Evolutionary conservation across 139 green algal species (phyloP), one percentile per base, ranked within the genome.

Genomic region (Tetraselmis striata): DNA sequence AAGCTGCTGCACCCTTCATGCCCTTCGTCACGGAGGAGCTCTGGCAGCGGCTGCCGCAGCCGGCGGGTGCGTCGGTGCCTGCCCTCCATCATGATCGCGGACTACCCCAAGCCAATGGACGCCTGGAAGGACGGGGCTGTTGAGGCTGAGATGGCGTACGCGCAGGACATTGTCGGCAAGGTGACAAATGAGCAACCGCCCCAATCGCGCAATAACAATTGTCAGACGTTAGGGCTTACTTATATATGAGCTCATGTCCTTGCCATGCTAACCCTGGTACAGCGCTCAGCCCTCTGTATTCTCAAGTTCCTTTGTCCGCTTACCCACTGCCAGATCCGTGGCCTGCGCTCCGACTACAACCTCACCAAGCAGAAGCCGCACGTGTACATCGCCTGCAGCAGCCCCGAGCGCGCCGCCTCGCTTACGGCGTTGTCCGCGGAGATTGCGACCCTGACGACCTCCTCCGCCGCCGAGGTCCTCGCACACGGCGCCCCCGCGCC

Each of bases 31-130:
- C n/a, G n/a, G 75, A 94, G 92, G 94, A 90, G n/a, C n/a, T n/a
- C n/a, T n/a, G 92, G 98, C 76, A 98, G 95, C 1, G 96, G 99
- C 91, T 93, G 98, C 86, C 89, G 98, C 23, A 98, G 96, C 95
- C 92, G 95, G 88, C 87, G 92, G 27, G 87, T 98, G 77, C 94
- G 91, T 29, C 79, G 83, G 28, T 5, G 58, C 75, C 29, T 27
- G 1, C 30, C 79, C 2, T 93, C 88, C 75, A 96, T 98, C 85
- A 98, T 98, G 94, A 76, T 96, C 11, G 86, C 92, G 2, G 78
- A 89, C 77, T 98, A 97, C 87, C 94, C 94, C 29, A 29, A 45
- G 0, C 59, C 83, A 0, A n/a, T 80, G 0, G 67, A 83, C 1
- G 75, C 32, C 1, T 90, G 84, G 85, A 82, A 87, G 58, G 67